Conservation (phyloP, 2,329 filamentous ascomycete species). For the Aureobasidium pullulans region DNA sequence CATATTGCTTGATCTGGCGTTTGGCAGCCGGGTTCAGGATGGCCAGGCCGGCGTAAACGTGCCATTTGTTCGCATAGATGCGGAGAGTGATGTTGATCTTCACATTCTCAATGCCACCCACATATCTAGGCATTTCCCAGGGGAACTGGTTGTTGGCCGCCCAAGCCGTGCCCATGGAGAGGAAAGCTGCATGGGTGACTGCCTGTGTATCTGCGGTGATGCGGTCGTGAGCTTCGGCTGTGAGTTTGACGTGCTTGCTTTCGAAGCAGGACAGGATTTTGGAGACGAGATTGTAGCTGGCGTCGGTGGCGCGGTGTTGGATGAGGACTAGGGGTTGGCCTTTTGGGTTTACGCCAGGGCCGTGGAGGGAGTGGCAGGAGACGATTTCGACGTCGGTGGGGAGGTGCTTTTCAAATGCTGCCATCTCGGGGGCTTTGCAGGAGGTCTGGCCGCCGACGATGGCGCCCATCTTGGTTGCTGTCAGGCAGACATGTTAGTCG, state of each 20-base stretch:
- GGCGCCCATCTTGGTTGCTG: constrained; percentile 88
- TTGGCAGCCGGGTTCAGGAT: constrained; percentile 92
- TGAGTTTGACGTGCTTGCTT: constrained; percentile 81
- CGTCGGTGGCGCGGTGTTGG: constrained; percentile 77
- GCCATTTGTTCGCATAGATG: constrained; percentile 98
- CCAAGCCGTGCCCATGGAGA: constrained; percentile 97
- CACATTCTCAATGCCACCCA: constrained; percentile 96
- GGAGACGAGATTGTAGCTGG: constrained; percentile 71
- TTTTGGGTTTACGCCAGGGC: constrained; percentile 77
- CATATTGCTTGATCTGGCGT: constrained; percentile 90
- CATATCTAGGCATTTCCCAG: constrained; percentile 92
- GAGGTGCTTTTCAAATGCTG: constrained; percentile 82
- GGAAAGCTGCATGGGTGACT: constrained; percentile 92
- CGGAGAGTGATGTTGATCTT: constrained; percentile 98
- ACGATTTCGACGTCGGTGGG: constrained; percentile 86
- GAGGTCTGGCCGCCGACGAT: constrained; percentile 97
- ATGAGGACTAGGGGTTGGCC: constrained; percentile 92
- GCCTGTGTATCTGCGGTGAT: constrained; percentile 98
- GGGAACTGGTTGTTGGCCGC: constrained; percentile 91
- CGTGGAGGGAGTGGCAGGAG: constrained; percentile 93
- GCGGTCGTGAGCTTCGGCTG: constrained; percentile 81
- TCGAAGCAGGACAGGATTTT: constrained; percentile 72
- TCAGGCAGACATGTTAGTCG: constrained; percentile 13
- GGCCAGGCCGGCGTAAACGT: constrained; percentile 94
- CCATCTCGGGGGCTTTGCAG: constrained; percentile 94